Conservation (phyloP, 345 rosid genomes). For the Corymbia maculata region DNA sequence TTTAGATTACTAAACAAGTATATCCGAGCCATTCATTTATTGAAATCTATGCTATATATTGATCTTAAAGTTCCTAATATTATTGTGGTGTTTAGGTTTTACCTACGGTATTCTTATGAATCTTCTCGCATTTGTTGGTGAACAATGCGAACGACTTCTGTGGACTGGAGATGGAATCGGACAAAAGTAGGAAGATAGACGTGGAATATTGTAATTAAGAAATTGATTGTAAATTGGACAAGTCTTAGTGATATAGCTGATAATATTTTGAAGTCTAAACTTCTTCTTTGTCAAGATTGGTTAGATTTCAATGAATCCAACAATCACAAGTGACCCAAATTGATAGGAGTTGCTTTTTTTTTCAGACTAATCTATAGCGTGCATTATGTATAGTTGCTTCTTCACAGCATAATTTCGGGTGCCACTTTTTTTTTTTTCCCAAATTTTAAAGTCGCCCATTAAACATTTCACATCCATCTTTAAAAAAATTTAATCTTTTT, state of each 20-base stretch:
- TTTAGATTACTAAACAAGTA: neutral
- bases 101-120: neutral
- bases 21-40: neutral
- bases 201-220: neutral
- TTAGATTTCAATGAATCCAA: neutral
- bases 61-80: neutral
- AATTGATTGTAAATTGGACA: neutral
- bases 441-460: neutral
- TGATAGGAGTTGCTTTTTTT: neutral
- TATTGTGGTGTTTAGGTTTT: neutral
- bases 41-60: neutral
- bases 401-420: neutral
- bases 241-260: neutral
- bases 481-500: neutral
- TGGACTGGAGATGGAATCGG: neutral
- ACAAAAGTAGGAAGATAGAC: neutral
- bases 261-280: neutral
- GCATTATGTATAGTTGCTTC: neutral
- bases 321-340: neutral
- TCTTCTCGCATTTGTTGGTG: neutral
- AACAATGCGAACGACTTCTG: neutral
- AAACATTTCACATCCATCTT: neutral
- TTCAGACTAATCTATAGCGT: neutral
- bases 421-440: neutral
- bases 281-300: neutral